Conservation (phyloP, 306 rosid genomes). For the apple (Malus domestica) region ASM211411v1 NC_041799.1:34955501-34956000, state of each 20-base stretch:
- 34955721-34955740: background rate
- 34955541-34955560: no score
- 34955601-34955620: no score
- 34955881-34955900: slow-evolving; percentile 34
- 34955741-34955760: background rate
- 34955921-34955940: slow-evolving; percentile 49
- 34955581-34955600: no score
- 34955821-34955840: slow-evolving; percentile 61
- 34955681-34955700: no score
- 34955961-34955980: slow-evolving; percentile 26
- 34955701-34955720: background rate
- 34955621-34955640: no score
- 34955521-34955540: no score
- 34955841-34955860: slow-evolving; percentile 38
- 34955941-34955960: slow-evolving; percentile 52
- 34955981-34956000: slow-evolving; percentile 28
- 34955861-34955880: slow-evolving; percentile 39
- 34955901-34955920: slow-evolving; percentile 53
- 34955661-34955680: no score
- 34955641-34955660: no score
- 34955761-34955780: background rate
- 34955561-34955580: no score
- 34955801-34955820: slow-evolving; percentile 40
- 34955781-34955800: slow-evolving; percentile 17
- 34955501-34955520: background rate